Base-by-base conservation (phyloP, 2,329 filamentous ascomycete genomes). In the Phoma sp. region DNA sequence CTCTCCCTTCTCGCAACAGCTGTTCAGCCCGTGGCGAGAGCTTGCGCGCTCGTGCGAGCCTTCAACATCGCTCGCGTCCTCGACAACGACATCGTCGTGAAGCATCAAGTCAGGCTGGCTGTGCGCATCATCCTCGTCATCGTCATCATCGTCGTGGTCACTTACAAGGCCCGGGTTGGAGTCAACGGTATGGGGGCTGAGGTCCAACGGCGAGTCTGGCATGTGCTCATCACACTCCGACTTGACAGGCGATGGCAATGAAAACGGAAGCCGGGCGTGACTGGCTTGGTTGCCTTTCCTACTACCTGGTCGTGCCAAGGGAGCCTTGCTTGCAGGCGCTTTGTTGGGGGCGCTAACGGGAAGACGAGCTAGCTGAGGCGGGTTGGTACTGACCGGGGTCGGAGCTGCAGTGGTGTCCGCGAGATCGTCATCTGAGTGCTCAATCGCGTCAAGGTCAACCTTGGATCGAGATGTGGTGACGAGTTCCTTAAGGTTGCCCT, bases 121-220 rank as follows among this genome's bases (percentile, higher is more conserved):
- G 40, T 65, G 68, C 36, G 72, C 66, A 53, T 74, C 72, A 40
- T 75, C 69, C 20, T 67, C 73, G 36, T 76, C 74, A 33, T 79
- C 76, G 47, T 80, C 78, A 51, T 81, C 77, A 25, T 79, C 80
- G 50, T 81, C 79, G 63, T 80, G 77, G 57, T 82, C 80, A 60
- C 77, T 80, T 29, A 81, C 77, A 56, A 82, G 67, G 20, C 79
- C 80, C 14, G 80, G 80, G 45, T 79, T 79, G 62, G 77, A 80
- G 64, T 81, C 79, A 47, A 77, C 75, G 2, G 78, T 77, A 53
- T 80, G 73, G 26, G 80, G 80, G 57, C 76, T 79, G 54, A 80
- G 72, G 36, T 76, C 75, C 60, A 74, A 66, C 34, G 72, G 72
- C 15, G 72, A 75, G 25, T 61, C 64, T 47, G 67, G 72, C 57